These are phyloP conservation scores for Tricholoma flavovirens DNA, from an alignment of 768 basidiomycete species.

Conservation along the genomic window DNA sequence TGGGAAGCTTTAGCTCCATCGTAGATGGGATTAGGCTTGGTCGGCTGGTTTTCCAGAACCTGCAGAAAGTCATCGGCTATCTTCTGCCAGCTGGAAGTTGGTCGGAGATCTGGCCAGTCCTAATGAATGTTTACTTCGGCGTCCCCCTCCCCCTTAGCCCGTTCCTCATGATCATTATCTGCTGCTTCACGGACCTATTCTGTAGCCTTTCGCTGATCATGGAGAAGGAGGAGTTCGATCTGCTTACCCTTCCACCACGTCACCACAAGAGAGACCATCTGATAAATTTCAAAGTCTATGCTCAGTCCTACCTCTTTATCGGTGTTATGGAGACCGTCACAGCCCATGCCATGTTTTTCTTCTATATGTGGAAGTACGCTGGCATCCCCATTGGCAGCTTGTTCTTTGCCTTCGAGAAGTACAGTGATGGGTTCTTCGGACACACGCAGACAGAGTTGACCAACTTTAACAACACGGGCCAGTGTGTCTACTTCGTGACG, in stretches of 20 bases:
- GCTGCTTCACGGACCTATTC: conserved; percentile 14
- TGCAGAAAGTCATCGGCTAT: conserved; percentile 47
- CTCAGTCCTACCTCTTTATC: conserved; percentile 12
- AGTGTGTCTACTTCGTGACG: conserved; percentile 31
- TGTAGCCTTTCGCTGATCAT: conserved; percentile 13
- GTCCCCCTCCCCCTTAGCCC: conserved; percentile 54
- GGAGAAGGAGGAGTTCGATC: conserved; percentile 16
- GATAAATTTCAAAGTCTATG: conserved; percentile 15
- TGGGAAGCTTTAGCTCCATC: conserved; percentile 55
- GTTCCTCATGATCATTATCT: conserved; percentile 16
- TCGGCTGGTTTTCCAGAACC: conserved; percentile 52
- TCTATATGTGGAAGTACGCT: conserved; percentile 30
- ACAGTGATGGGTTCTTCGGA: conserved; percentile 30
- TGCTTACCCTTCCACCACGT: conserved; percentile 14
- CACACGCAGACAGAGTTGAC: conserved; percentile 22
- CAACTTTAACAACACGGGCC: conserved; percentile 32
- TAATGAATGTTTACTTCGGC: conserved; percentile 52
- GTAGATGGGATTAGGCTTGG: conserved; percentile 54
- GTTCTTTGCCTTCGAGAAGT: conserved; percentile 36
- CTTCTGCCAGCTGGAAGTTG: conserved; percentile 51
- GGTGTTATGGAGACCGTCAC: conserved; percentile 14
- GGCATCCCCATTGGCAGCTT: conserved; percentile 30
- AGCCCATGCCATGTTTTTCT: conserved; percentile 25
- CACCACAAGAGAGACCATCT: conserved; percentile 15
- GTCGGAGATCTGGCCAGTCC: conserved; percentile 52